phyloP scores from a whole-genome alignment of 768 basidiomycete genomes.

The Termitomyces heimii region DNA sequence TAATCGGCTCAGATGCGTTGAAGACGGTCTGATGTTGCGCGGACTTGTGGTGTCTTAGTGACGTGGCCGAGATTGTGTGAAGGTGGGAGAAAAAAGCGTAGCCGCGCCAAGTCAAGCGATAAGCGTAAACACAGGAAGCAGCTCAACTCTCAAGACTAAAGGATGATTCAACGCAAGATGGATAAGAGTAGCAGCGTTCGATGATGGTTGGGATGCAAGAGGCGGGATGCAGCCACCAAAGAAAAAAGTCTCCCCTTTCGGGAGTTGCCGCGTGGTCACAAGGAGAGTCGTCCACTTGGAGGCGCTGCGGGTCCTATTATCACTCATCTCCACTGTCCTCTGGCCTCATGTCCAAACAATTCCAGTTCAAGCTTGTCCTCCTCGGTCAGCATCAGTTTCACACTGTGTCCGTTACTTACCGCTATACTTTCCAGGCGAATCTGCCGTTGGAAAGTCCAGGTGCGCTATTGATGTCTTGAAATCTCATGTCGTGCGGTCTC shows the following conservation, averaged over 20 bases:
- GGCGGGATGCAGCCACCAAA: not conserved
- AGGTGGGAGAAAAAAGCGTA: not conserved
- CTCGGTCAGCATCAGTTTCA: constrained; percentile 55
- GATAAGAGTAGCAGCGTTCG: constrained; percentile 19
- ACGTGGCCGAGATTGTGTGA: constrained; percentile 24
- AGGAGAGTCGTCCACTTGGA: constrained; percentile 18
- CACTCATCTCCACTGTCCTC: constrained; percentile 26
- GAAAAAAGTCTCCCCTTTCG: constrained; percentile 21
- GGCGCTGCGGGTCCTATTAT: constrained; percentile 19
- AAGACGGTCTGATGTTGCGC: constrained; percentile 13
- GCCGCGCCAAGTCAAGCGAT: constrained; percentile 8
- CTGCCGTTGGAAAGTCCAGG: constrained; percentile 97
- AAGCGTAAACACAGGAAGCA: constrained; percentile 17
- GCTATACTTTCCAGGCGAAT: constrained; percentile 64
- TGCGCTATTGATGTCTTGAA: constrained; percentile 27
- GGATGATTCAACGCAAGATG: constrained; percentile 8
- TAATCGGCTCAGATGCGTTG: constrained; percentile 17
- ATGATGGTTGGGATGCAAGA: constrained; percentile 28
- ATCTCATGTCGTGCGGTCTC: constrained; percentile 17
- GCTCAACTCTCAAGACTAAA: constrained; percentile 25
- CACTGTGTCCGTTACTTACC: constrained; percentile 8
- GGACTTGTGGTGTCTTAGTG: constrained; percentile 21
- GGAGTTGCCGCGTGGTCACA: constrained; percentile 27
- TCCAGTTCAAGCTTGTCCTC: constrained; percentile 94
- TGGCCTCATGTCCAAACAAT: constrained; percentile 91